Base-by-base conservation (phyloP, 495 filamentous ascomycete species). In the Penicillium ucsense region DNA sequence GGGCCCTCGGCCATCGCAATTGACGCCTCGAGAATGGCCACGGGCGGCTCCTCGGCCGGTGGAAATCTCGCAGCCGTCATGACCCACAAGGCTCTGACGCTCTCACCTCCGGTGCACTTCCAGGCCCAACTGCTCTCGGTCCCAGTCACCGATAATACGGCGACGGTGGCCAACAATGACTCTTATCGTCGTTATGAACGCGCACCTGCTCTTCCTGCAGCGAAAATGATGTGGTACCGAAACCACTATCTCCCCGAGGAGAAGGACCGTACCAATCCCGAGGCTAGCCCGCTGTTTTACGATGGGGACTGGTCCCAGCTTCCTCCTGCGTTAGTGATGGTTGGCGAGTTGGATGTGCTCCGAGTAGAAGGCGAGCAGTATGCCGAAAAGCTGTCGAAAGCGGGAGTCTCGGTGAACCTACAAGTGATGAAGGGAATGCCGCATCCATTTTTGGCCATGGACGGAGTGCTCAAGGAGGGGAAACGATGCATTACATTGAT, bases 361-460 rank as follows among this genome's bases (percentile, higher is more conserved):
- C 63, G 76, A 8, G 60, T 57, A 1, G 77, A 81, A 41, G 77
- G 76, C 3, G 69, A 73, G 53, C 66, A 69, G 34, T 66, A 79
- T 47, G 70, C 66, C 1, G 62, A 65, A 44, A 70, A 71, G 43
- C 60, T 83, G 33, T 56, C 60, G 34, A 63, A 67, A 31, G 77
- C 76, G 5, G 72, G 78, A 8, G 74, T 78, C 5, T 62, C 70
- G 55, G 79, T 77, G 3, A 66, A 79, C 54, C 54, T 77, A 38
- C 69, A 78, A 54, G 61, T 78, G 31, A 78, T 78, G 75, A 70
- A 76, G 57, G 76, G 75, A 0, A 78, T 78, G 74, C 78, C 76
- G 8, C 78, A 81, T 65, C 78, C 78, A n/a, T 80, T 80, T 55
- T 60, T 81, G 48, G 76, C 76, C 6, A 80, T 80, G 78, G 78